Conservation (phyloP, 306 rosid species). For the Parietaria judaica region DNA sequence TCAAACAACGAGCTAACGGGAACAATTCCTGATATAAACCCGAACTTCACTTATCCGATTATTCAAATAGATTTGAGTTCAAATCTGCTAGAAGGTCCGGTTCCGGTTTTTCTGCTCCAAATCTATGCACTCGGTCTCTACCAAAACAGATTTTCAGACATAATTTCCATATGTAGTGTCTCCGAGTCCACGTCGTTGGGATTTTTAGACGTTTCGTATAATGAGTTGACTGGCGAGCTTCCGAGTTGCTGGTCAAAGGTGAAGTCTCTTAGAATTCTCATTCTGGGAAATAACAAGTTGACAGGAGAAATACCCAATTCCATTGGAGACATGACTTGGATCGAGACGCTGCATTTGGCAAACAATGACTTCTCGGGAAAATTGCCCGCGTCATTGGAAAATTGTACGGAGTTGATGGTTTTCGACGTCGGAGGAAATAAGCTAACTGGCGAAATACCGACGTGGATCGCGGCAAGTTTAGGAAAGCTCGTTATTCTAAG, state of each 20-base stretch:
- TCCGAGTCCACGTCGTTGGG: neutral
- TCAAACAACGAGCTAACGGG: constrained; percentile 10
- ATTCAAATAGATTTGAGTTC: constrained; percentile 6
- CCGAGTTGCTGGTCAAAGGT: constrained; percentile 3
- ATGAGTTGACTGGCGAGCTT: neutral
- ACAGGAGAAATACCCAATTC: constrained; percentile 2
- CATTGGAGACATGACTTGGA: neutral
- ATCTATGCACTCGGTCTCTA: neutral
- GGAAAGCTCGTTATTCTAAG: neutral
- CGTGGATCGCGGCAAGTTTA: neutral
- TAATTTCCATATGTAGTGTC: neutral
- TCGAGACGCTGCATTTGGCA: neutral
- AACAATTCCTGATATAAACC: neutral
- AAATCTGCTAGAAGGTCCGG: neutral
- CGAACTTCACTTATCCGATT: neutral
- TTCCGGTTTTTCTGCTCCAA: neutral
- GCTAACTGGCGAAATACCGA: neutral
- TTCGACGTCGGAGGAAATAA: neutral
- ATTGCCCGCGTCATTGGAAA: neutral
- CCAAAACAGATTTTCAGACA: constrained; percentile 3
- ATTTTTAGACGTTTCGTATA: constrained; percentile 7
- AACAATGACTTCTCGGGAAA: neutral
- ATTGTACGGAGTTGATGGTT: neutral
- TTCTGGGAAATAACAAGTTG: constrained; percentile 5
- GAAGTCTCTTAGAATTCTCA: neutral